A percentile compares a stretch with the other conserved stretches of the same genome.
These are phyloP conservation scores for Chlamydomonas reinhardtii DNA, from an alignment of 163 green algal genomes.

Conservation along the genomic window DNA sequence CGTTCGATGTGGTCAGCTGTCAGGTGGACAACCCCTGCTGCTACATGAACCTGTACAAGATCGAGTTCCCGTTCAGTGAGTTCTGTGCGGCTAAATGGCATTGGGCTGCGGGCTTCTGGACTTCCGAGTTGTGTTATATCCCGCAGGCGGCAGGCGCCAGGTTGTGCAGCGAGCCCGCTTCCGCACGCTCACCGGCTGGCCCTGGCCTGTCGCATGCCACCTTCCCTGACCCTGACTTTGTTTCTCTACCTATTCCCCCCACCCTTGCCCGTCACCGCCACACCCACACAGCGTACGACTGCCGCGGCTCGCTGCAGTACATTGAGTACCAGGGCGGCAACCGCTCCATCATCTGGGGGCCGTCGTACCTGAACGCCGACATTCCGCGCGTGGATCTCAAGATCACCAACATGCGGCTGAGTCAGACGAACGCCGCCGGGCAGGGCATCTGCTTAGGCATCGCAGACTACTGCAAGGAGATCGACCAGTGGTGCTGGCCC, in stretches of 20 bases:
- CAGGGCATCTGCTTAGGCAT: constrained; percentile 42
- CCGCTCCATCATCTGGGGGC: constrained; percentile 21
- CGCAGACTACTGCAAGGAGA: neutral
- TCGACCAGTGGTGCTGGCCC: constrained; percentile 36
- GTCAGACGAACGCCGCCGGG: constrained; percentile 1
- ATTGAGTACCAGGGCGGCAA: constrained; percentile 30
- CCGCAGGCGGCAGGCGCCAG: too few relatives aligned
- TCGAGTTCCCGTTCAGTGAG: constrained; percentile 46
- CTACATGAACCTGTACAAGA: constrained; percentile 47
- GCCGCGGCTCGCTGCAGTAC: constrained; percentile 22
- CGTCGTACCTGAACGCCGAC: neutral
- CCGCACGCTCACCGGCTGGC: too few relatives aligned
- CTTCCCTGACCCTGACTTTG: too few relatives aligned
- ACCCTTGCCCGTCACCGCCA: too few relatives aligned
- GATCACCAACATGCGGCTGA: constrained; percentile 45
- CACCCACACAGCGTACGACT: constrained; percentile 12
- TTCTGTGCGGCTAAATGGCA: neutral
- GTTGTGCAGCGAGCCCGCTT: too few relatives aligned
- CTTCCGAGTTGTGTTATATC: too few relatives aligned
- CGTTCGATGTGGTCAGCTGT: constrained; percentile 21
- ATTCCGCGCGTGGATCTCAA: constrained; percentile 34
- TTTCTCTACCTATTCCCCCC: too few relatives aligned
- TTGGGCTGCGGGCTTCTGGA: neutral
- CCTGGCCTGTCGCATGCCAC: too few relatives aligned
- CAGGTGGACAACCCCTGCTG: constrained; percentile 33